Base-by-base conservation (phyloP, 2,329 filamentous ascomycete genomes). In the Colletotrichum sp. region DNA sequence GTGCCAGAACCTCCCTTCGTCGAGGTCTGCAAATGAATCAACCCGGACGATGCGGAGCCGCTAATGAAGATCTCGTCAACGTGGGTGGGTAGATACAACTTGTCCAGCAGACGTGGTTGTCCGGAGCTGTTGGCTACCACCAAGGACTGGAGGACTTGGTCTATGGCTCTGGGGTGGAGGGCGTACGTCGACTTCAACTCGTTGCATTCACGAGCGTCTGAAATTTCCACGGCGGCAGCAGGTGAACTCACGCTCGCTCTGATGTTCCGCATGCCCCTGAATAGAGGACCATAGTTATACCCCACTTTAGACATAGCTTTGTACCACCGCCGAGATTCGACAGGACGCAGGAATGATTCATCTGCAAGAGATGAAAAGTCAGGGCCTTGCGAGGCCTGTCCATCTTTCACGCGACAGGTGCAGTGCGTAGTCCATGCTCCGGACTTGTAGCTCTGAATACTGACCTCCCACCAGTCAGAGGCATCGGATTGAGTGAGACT, bases 391-490 rank as follows among this genome's bases (percentile, higher is more conserved):
- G 59, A 70, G 16, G 12, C 30, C 24, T 26, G 18, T 0, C 71
- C 71, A 24, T 1, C 1, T 1, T 59, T 70, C 14, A 36, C 59
- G 4, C 48, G 59, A 3, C 71, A 74, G 1, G 1, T 65, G 13
- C 59, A 65, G 43, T 74, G 71, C 28, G 71, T 60, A 9, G 66
- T 65, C 66, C 59, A 74, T 18, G 4, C 28, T 0, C 32, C 59
- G 3, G 66, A 12, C 4, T 18, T 32, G n/a, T 16, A 30, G 12
- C 71, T 74, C 26, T 74, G 71, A 5, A 74, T 32, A 7, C 24
- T 71, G 32, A 74, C 32, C 26, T 74, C 71, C 43, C 18, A 71
- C 71, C 71, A 74, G 6, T 52, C 66, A 3, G 66, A 74, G 12
- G 7, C 28, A 2, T 65, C 66, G 3, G 30, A 39, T 2, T 32